Base-by-base conservation (phyloP, 2,329 filamentous ascomycete species). In the Talaromyces sp. region DNA sequence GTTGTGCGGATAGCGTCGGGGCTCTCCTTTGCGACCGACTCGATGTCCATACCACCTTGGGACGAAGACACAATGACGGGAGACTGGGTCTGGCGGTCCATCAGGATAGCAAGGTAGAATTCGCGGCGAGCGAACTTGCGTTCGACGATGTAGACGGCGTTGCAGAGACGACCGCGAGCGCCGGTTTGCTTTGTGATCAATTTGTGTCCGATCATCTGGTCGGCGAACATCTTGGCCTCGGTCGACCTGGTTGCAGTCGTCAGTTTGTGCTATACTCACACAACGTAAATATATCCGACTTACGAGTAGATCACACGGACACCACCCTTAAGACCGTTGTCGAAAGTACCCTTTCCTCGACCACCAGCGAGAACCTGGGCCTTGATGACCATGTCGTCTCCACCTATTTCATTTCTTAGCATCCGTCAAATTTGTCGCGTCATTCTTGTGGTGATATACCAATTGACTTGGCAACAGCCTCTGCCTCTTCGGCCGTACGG, bases 191-290 rank as follows among this genome's bases (percentile, higher is more conserved):
- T 99, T 79, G 94, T 99, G 80, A 99, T 86, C 79, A 99, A 91
- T 81, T 97, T 97, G 83, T 99, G 93, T 75, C 94, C 94, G 79
- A 99, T 97, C 94, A 99, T 99, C 83, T 99, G 92, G 70, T 93
- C 86, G 69, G 94, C 93, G 76, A 99, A 96, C 87, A 97, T 96
- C 84, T 91, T 90, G 74, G 94, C 94, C 84, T 88, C 85, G 71
- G 92, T 92, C 62, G 94, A 91, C 63, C 85, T 87, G 62, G 17
- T 21, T n/a, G 21, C 7, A 17, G 50, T 56, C 11, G 38, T 58
- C 12, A 61, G 29, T 24, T 53, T 32, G 56, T 29, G 19, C 19
- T 19, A 50, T 35, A n/a, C 19, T 17, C 29, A 29, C 27, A 29
- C 27, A 29, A 29, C 27, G 14, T 29, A 21, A 2, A 26, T 26